These are phyloP conservation scores for Penicillium alfredii DNA, from an alignment of 495 filamentous ascomycete species.

Conservation along the genomic window DNA sequence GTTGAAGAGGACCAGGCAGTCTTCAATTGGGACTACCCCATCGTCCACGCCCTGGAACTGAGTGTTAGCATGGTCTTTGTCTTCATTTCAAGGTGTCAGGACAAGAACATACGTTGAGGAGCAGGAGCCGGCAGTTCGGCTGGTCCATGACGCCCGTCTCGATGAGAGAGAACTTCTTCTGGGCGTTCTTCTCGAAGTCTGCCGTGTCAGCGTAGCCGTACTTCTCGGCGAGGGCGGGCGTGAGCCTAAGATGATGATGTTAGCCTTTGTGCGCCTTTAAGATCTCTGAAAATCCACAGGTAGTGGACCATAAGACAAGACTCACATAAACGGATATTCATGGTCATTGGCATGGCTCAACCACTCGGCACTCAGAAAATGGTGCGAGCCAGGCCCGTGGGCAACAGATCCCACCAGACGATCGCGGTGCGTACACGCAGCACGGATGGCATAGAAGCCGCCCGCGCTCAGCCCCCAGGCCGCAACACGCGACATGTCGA, in stretches of 20 bases:
- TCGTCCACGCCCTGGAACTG: constrained; percentile 55
- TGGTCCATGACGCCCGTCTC: constrained; percentile 61
- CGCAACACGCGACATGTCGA: constrained; percentile 57
- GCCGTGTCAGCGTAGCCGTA: constrained; percentile 58
- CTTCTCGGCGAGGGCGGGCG: constrained; percentile 61
- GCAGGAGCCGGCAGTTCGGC: constrained; percentile 56
- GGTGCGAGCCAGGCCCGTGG: constrained; percentile 65
- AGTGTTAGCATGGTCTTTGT: constrained; percentile 10
- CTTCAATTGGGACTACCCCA: constrained; percentile 73
- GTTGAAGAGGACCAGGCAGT: constrained; percentile 61
- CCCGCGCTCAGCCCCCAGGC: constrained; percentile 71
- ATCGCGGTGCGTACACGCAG: constrained; percentile 63
- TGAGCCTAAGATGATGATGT: constrained; percentile 38
- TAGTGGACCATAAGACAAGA: too few relatives aligned
- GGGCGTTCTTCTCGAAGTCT: constrained; percentile 53
- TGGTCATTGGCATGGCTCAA: constrained; percentile 60
- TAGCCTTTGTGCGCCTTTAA: background rate
- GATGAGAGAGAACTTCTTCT: constrained; percentile 67
- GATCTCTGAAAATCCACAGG: too few relatives aligned
- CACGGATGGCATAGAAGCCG: constrained; percentile 70
- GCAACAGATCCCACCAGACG: constrained; percentile 56
- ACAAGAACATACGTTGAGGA: constrained; percentile 55
- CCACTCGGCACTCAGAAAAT: constrained; percentile 63
- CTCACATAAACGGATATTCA: constrained; percentile 71
- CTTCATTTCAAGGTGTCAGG: constrained; percentile 1